Conservation (phyloP, 75 land plant genomes). For the Selaginella tamariscina region DNA sequence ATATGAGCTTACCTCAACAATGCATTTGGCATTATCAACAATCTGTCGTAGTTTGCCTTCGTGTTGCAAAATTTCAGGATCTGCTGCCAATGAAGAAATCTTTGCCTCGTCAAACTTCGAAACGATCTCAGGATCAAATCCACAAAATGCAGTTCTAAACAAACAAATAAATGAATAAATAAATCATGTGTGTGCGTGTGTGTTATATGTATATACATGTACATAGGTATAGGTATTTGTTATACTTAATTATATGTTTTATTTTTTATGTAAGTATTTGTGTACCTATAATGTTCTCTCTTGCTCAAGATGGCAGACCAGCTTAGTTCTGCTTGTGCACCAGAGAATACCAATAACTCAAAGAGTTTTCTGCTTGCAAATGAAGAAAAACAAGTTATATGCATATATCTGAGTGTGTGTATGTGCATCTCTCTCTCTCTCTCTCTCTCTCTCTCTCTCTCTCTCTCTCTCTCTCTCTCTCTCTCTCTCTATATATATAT, state of each 20-base stretch:
- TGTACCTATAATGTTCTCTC: conserved; percentile 51
- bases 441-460: too few species aligned
- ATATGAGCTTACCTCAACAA: conserved; percentile 39
- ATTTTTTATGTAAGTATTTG: not conserved
- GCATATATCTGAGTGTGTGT: too few species aligned
- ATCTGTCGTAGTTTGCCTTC: conserved; percentile 68
- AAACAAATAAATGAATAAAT: not conserved
- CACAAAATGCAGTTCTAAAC: conserved; percentile 49
- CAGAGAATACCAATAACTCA: conserved; percentile 52
- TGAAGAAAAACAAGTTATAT: too few species aligned
- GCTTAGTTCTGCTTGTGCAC: conserved; percentile 56
- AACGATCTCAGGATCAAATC: conserved; percentile 59
- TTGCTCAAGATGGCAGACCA: conserved; percentile 60
- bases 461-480: too few species aligned
- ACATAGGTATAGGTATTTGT: not conserved
- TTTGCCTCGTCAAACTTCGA: conserved; percentile 73
- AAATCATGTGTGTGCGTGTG: too few species aligned
- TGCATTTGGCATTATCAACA: conserved; percentile 73
- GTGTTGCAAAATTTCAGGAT: conserved; percentile 38
- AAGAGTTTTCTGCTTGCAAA: conserved; percentile 44
- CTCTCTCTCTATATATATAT: too few species aligned
- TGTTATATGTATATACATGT: not conserved
- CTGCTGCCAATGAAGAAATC: conserved; percentile 36
- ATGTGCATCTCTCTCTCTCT: too few species aligned
- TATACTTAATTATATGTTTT: not conserved